Base-by-base conservation (phyloP, 2,329 filamentous ascomycete species). In the Aspergillus cejpii region DNA sequence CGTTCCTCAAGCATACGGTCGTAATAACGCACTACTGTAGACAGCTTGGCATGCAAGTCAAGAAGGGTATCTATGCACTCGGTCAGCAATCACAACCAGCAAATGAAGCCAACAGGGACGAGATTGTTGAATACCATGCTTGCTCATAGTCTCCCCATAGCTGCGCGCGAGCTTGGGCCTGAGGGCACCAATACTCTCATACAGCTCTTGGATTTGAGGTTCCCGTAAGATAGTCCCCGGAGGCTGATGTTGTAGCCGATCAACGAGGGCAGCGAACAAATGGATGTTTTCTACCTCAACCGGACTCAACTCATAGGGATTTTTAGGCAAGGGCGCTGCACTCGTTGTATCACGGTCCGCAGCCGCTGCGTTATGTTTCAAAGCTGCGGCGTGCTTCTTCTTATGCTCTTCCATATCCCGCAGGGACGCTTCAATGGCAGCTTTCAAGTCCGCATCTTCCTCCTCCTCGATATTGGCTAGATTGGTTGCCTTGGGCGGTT, bases 121-220 rank as follows among this genome's bases (percentile, higher is more conserved):
- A n/a, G 12, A 15, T 27, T 2, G 21, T 31, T 34, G 8, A 21
- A 69, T 72, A 87, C 87, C 90, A 66, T 97, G 92, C 68, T 98
- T 98, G 78, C 92, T 97, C 92, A 98, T 97, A 0, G 92, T 96
- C 71, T 98, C 92, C 44, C 92, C 92, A 62, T 97, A 96, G 0
- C 91, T 96, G 45, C 92, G 80, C 3, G 92, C 92, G 44, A 98
- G 75, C 66, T 98, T 98, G 1, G 92, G 92, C 39, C 92, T 80
- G 51, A 98, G 72, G 12, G 88, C 78, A n/a, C 91, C 89, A 57
- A 98, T 97, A 58, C 90, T 94, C 61, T 97, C 92, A 64, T 98
- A 98, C 3, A 98, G 74, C 68, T 98, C 92, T 67, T 98, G 92
- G 40, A 98, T 96, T 64, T 97, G 92, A 1, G 92, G 92, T 60